Evolutionary conservation across 2,329 filamentous ascomycete species (phyloP).

Genomic region (Ophiostoma fasciatum): DNA sequence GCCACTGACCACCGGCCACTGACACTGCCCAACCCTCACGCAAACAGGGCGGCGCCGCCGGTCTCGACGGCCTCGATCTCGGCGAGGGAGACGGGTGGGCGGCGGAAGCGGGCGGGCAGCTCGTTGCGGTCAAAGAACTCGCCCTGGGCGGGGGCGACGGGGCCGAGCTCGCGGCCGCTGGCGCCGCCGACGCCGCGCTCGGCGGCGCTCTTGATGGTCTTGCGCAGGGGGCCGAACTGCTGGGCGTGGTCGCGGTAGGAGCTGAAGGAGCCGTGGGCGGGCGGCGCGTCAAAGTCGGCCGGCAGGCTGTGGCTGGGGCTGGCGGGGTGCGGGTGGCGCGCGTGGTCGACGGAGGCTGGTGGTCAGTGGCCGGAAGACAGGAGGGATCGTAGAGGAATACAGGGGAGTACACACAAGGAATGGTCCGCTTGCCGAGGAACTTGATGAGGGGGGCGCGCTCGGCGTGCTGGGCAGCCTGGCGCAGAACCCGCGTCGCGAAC

Average conservation of each 20-base stretch:
- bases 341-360: constrained; percentile 56
- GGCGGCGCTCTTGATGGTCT: constrained; percentile 29
- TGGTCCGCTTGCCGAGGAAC: constrained; percentile 45
- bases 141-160: constrained; percentile 55
- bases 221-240: constrained; percentile 61
- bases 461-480: constrained; percentile 42
- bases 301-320: constrained; percentile 53
- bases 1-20: neutral
- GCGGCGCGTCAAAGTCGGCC: constrained; percentile 27
- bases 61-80: constrained; percentile 97
- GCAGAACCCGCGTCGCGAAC: constrained; percentile 41
- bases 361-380: neutral
- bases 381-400: neutral
- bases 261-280: constrained; percentile 50
- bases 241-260: constrained; percentile 64
- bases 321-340: constrained; percentile 57
- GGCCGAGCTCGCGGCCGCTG: constrained; percentile 56
- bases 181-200: constrained; percentile 39
- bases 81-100: constrained; percentile 54
- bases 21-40: constrained; percentile 20
- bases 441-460: constrained; percentile 47
- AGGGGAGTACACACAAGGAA: constrained; percentile 33
- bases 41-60: constrained; percentile 55
- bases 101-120: constrained; percentile 70
- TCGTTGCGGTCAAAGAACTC: constrained; percentile 81